A percentile compares a stretch with the other conserved stretches of the same genome.
phyloP scores from a whole-genome alignment of 768 basidiomycete species.

The Brasilioporus rufonigricans region DNA sequence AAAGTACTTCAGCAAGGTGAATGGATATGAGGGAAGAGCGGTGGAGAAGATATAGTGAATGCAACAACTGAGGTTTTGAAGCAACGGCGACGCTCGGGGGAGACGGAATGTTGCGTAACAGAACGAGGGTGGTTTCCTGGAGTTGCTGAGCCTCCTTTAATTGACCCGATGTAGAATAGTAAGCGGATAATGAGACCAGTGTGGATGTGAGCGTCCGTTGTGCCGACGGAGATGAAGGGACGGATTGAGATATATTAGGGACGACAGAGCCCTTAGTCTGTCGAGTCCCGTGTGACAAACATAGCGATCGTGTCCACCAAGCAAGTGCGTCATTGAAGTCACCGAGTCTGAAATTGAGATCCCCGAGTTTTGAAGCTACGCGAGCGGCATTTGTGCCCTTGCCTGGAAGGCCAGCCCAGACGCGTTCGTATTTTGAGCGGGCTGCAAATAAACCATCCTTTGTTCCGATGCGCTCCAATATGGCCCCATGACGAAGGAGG shows the following conservation, averaged over 20 bases:
- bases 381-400: slow-evolving; percentile 47
- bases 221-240: slow-evolving; percentile 56
- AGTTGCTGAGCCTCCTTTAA: slow-evolving; percentile 52
- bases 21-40: slow-evolving; percentile 70
- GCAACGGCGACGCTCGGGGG: slow-evolving; percentile 42
- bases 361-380: slow-evolving; percentile 64
- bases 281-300: slow-evolving; percentile 39
- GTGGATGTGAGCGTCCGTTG: slow-evolving; percentile 62
- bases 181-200: slow-evolving; percentile 70
- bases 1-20: slow-evolving; percentile 71
- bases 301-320: slow-evolving; percentile 68
- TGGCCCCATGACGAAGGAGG: slow-evolving; percentile 49
- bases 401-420: slow-evolving; percentile 47
- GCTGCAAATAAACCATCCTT: slow-evolving; percentile 49
- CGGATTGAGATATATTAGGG: slow-evolving; percentile 33
- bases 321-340: slow-evolving; percentile 49
- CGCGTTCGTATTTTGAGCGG: slow-evolving; percentile 54
- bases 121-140: slow-evolving; percentile 53
- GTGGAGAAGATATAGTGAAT: slow-evolving; percentile 65
- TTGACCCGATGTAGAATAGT: slow-evolving; percentile 59
- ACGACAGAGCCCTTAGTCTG: slow-evolving; percentile 16
- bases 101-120: slow-evolving; percentile 53
- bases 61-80: slow-evolving; percentile 59
- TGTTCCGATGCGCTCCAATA: slow-evolving; percentile 62
- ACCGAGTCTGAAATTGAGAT: slow-evolving; percentile 57